Percentiles rank a stretch among this genome's conserved stretches.
Evolutionary conservation across 345 rosid species (phyloP).

Genomic region (Aurinia saxatilis): DNA sequence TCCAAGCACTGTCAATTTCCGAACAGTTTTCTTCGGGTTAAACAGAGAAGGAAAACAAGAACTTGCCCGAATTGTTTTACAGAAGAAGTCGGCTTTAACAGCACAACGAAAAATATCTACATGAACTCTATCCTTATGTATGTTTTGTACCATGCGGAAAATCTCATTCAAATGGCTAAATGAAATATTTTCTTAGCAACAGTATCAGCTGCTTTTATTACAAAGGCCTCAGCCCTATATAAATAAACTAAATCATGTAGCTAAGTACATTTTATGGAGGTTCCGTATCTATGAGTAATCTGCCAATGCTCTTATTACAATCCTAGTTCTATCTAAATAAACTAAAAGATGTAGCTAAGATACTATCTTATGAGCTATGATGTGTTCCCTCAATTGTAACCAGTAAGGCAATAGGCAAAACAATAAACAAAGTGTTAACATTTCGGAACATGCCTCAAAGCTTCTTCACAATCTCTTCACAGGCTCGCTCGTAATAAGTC

Average conservation of each 20-base stretch:
- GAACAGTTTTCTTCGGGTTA: slow-evolving; percentile 55
- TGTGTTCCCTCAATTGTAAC: not conserved
- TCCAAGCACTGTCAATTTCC: slow-evolving; percentile 60
- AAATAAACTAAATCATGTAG: not conserved
- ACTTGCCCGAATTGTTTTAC: slow-evolving; percentile 46
- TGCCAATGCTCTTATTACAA: slow-evolving; percentile 19
- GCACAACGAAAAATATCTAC: slow-evolving; percentile 37
- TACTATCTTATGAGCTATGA: slow-evolving; percentile 1
- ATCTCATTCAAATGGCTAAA: not conserved
- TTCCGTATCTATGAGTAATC: too few relatives aligned
- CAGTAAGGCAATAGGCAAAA: not conserved
- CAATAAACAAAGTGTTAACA: not conserved
- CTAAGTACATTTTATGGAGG: too few relatives aligned
- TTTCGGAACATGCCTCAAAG: slow-evolving; percentile 32
- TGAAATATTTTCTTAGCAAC: not conserved
- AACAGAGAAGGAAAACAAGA: slow-evolving; percentile 70
- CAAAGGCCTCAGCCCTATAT: not conserved
- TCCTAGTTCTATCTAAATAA: not conserved
- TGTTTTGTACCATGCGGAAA: not conserved
- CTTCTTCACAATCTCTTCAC: slow-evolving; percentile 75
- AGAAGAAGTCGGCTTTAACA: slow-evolving; percentile 43
- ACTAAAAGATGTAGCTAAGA: not conserved
- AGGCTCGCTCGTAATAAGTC: slow-evolving; percentile 76
- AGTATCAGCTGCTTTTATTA: slow-evolving; percentile 9
- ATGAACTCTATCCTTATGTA: slow-evolving; percentile 16